Evolutionary conservation across 163 green algal species (phyloP).

Genomic region (Volvox carteri): DNA sequence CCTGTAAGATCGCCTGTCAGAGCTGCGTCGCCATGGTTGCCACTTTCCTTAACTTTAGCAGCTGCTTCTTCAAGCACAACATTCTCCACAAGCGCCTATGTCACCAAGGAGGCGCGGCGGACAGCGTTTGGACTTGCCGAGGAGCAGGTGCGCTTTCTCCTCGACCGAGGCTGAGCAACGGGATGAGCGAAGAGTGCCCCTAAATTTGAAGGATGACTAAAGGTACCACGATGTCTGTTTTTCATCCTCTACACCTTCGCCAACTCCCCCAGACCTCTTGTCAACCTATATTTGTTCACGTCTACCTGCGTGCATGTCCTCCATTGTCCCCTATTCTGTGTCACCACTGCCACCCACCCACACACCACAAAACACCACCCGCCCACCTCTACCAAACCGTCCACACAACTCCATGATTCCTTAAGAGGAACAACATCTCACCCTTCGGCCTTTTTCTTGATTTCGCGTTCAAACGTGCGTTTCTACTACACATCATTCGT

Average conservation of each 20-base stretch:
- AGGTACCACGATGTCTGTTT: too few species aligned
- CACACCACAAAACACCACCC: background rate
- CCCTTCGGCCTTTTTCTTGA: background rate
- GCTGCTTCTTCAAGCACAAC: background rate
- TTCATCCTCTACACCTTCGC: too few species aligned
- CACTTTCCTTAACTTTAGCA: background rate
- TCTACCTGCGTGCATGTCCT: too few species aligned
- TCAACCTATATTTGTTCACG: too few species aligned
- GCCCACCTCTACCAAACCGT: background rate
- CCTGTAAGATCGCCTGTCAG: background rate
- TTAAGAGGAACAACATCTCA: background rate
- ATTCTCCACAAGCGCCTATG: background rate
- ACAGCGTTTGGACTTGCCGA: conserved; percentile 2
- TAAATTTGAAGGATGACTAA: background rate
- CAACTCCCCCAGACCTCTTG: too few species aligned
- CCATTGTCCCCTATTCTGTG: background rate
- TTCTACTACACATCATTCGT: too few species aligned
- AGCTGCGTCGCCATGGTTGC: background rate
- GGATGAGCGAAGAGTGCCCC: background rate
- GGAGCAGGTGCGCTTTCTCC: conserved; percentile 15
- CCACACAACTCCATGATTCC: background rate
- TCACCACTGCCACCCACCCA: background rate
- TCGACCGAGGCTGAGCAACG: background rate
- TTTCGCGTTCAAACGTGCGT: background rate
- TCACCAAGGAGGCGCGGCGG: conserved; percentile 27